Base-by-base conservation (phyloP, 164 flowering plant genomes). In the Amborella trichopoda region DNA sequence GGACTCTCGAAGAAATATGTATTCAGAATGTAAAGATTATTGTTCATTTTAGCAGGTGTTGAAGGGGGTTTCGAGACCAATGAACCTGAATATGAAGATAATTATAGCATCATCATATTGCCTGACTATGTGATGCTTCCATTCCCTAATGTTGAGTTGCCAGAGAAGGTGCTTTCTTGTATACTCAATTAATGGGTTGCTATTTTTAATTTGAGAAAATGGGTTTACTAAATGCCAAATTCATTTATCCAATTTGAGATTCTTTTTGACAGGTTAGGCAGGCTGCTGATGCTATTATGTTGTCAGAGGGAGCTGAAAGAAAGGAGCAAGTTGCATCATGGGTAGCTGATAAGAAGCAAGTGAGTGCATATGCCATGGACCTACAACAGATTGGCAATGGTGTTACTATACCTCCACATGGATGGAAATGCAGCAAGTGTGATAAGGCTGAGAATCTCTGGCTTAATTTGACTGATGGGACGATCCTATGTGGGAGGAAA, bases 401-500 rank as follows among this genome's bases (percentile, higher is more conserved):
- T 34, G 77, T 87, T 52, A 42, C 61, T 37, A 56, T 91, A 48
- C 94, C 96, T 54, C 94, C 88, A 11, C 76, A 78, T 50, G 95
- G 99, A 4, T 91, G 99, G 99, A 78, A 79, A 68, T 91, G 99
- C 55, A 53, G 72, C 48, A 82, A 76, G 58, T 91, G 99, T 68
- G 95, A 91, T 28, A 87, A 91, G 62, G 80, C 68, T 36, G 94
- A 87, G 3, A 91, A 91, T 64, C 85, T 91, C 18, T 91, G 99
- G 99, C 64, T 91, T 23, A 91, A 87, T 68, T 65, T 91, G 16
- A 84, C 96, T 52, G 99, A 91, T 69, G 96, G 99, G 52, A 73
- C 64, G 83, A 91, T 87, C 48, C 80, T 91, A n/a, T 91, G 99
- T 69, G 99, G 99, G 53, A 71, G 91, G 57, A 88, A 44, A 67